Evolutionary conservation across 2,329 filamentous ascomycete genomes (phyloP).

Genomic region (Colletotrichum sp.): DNA sequence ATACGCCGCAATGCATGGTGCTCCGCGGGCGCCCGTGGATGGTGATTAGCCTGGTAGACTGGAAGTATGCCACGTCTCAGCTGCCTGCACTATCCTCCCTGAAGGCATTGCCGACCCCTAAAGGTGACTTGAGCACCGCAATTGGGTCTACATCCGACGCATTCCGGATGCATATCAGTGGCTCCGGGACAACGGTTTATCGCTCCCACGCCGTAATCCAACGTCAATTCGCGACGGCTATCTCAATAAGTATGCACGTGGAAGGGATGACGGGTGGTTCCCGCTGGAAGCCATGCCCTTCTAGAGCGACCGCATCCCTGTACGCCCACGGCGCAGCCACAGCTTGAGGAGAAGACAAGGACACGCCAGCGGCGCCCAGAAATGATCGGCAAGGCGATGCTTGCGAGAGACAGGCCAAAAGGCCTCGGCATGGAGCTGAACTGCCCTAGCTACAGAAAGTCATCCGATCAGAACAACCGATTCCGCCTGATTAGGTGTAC

Average conservation of each 20-base stretch:
- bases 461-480: neutral
- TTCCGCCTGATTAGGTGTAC: neutral
- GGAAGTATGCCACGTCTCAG: neutral
- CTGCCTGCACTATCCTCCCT: neutral
- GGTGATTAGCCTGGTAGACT: neutral
- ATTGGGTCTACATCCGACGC: neutral
- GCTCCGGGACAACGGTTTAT: neutral
- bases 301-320: neutral
- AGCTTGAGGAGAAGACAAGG: neutral
- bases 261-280: neutral
- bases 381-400: neutral
- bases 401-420: neutral
- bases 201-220: neutral
- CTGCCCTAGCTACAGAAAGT: neutral
- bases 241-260: neutral
- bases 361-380: neutral
- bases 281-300: neutral
- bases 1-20: neutral
- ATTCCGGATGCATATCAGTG: neutral
- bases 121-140: neutral
- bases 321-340: neutral
- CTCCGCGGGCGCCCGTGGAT: neutral
- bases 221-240: neutral
- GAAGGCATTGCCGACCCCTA: neutral
- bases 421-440: neutral